phyloP scores from a whole-genome alignment of 2,329 filamentous ascomycete species.

The Calonectria naviculata region DNA sequence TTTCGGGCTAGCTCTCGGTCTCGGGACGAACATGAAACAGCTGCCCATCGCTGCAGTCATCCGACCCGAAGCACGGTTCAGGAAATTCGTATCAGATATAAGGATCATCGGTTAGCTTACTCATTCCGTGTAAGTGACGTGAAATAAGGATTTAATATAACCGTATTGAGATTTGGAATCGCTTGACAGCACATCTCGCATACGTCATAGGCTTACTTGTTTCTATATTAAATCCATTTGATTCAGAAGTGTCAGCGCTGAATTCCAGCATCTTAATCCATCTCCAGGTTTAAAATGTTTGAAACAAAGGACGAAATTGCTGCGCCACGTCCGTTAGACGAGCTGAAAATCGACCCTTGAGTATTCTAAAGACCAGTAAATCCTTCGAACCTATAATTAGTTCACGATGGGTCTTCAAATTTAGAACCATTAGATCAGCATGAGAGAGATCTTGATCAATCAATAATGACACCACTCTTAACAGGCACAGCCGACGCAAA shows the following conservation, averaged over 20 bases:
- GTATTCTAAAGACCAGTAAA: background rate
- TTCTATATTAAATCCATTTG: background rate
- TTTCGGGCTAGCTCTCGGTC: background rate
- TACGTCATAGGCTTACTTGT: background rate
- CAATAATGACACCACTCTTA: no score
- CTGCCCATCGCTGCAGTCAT: background rate
- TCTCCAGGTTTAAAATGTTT: background rate
- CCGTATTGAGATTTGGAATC: background rate
- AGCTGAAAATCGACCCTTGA: background rate
- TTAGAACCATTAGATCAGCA: background rate
- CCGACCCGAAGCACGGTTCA: background rate
- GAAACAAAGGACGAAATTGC: background rate
- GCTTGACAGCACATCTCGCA: background rate
- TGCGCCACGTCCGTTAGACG: background rate
- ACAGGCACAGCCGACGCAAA: no score
- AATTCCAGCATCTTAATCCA: background rate
- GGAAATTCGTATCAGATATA: constrained; percentile 9
- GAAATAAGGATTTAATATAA: background rate
- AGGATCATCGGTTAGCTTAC: background rate
- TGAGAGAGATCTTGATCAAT: background rate
- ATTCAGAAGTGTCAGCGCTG: background rate
- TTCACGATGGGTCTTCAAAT: background rate
- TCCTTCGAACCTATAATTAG: background rate
- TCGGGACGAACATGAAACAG: background rate
- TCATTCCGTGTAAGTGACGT: background rate